Conservation (phyloP, 2,329 filamentous ascomycete species). For the Aspergillus neotritici region DNA sequence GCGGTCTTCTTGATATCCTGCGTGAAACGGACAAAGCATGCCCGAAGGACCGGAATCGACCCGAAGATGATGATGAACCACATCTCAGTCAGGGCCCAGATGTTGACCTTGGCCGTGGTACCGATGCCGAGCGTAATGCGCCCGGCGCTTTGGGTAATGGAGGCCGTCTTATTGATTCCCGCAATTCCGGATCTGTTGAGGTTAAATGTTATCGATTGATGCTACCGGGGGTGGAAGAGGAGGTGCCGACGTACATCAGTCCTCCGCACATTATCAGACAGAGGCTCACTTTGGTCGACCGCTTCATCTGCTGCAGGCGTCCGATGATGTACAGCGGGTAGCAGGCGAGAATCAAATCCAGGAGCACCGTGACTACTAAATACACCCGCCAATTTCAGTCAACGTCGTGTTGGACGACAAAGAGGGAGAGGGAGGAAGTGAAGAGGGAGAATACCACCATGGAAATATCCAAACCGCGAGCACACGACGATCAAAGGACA, state of each 20-base stretch:
- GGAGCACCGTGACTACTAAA: conserved; percentile 9
- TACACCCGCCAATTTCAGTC: neutral
- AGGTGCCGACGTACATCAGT: conserved; percentile 7
- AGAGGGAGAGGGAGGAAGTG: neutral
- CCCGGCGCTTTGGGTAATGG: conserved; percentile 13
- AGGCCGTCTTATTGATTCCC: conserved; percentile 15
- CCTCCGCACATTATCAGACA: conserved; percentile 17
- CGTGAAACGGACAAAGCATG: conserved; percentile 12
- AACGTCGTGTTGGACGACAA: neutral
- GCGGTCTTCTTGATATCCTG: conserved; percentile 14
- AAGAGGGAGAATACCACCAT: conserved; percentile 13
- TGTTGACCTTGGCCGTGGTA: conserved; percentile 14
- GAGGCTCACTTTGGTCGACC: conserved; percentile 12
- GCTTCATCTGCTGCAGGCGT: conserved; percentile 14
- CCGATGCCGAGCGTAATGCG: conserved; percentile 12
- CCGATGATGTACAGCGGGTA: conserved; percentile 17
- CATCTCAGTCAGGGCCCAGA: conserved; percentile 19
- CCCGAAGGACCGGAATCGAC: conserved; percentile 15
- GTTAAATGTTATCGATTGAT: neutral
- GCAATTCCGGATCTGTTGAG: conserved; percentile 13
- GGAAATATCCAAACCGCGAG: conserved; percentile 13
- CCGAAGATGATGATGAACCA: conserved; percentile 18
- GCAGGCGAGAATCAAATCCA: conserved; percentile 13
- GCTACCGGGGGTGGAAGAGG: too few relatives aligned
- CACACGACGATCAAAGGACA: conserved; percentile 11